Evolutionary conservation across 345 rosid species (phyloP).

Genomic region (Draba incana): DNA sequence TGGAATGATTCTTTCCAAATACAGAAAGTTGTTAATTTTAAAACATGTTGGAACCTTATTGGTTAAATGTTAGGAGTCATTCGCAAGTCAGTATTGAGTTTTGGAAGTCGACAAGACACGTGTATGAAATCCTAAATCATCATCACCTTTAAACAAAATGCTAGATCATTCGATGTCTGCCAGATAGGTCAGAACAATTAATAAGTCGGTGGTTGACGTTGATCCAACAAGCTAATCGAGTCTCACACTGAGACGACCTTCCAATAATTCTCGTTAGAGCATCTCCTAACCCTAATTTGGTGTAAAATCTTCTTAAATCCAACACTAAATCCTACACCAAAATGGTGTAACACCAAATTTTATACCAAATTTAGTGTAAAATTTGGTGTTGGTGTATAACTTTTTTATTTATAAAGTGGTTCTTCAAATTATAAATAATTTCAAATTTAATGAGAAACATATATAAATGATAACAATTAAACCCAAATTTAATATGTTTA

Average conservation of each 20-base stretch:
- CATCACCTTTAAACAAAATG: neutral
- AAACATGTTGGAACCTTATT: slow-evolving; percentile 26
- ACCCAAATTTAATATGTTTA: no score
- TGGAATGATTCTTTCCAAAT: slow-evolving; percentile 16
- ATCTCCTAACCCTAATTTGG: no score
- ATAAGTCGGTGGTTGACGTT: slow-evolving; percentile 29
- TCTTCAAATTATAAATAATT: no score
- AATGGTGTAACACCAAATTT: no score
- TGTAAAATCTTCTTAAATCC: no score
- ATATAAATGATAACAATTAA: no score
- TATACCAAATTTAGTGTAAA: no score
- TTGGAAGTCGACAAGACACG: slow-evolving; percentile 24
- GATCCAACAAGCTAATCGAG: slow-evolving; percentile 12
- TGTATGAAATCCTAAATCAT: slow-evolving; percentile 7
- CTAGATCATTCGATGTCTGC: slow-evolving; percentile 19
- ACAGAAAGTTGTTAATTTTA: neutral
- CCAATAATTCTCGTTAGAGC: slow-evolving; percentile 28
- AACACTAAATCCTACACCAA: no score
- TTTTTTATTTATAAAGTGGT: no score
- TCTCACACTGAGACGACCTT: slow-evolving; percentile 20
- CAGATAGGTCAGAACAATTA: slow-evolving; percentile 5
- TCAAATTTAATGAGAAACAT: no score
- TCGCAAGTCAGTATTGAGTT: neutral
- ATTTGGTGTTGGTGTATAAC: no score
- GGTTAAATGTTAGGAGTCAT: slow-evolving; percentile 16